Evolutionary conservation across 1,139 yeast species (phyloP).

Genomic region (Pneumocystis canis): DNA sequence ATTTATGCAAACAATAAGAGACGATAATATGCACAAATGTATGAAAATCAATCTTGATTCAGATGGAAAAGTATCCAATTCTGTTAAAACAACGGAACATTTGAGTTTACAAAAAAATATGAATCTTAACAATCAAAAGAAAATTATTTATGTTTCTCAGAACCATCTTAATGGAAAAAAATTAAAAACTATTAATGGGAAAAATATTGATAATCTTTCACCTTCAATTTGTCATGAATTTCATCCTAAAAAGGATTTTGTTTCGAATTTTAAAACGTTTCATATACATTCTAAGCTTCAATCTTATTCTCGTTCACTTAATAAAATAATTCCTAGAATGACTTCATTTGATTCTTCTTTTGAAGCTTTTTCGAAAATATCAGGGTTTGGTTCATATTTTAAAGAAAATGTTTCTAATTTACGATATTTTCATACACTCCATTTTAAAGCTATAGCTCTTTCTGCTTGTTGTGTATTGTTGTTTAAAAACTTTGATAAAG

Average conservation of each 20-base stretch:
- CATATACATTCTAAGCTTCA: background rate
- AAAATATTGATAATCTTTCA: background rate
- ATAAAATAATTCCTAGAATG: background rate
- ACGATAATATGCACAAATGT: constrained; percentile 9
- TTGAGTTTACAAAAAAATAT: background rate
- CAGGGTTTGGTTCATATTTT: background rate
- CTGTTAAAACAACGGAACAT: background rate
- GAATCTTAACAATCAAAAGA: background rate
- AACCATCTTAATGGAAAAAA: background rate
- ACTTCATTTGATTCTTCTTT: background rate
- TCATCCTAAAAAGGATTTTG: background rate
- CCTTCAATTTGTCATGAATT: background rate
- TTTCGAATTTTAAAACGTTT: background rate
- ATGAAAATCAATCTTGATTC: background rate
- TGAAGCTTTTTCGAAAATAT: background rate
- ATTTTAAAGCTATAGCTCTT: background rate
- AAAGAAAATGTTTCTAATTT: background rate
- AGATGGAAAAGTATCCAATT: background rate
- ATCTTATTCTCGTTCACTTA: background rate
- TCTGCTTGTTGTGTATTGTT: background rate
- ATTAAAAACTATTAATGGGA: background rate
- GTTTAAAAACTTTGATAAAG: background rate
- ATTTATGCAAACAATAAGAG: constrained; percentile 13
- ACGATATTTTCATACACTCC: background rate
- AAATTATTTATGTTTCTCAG: background rate